Conservation (phyloP, 441 rosid species). For the Eruca vesicaria region DNA sequence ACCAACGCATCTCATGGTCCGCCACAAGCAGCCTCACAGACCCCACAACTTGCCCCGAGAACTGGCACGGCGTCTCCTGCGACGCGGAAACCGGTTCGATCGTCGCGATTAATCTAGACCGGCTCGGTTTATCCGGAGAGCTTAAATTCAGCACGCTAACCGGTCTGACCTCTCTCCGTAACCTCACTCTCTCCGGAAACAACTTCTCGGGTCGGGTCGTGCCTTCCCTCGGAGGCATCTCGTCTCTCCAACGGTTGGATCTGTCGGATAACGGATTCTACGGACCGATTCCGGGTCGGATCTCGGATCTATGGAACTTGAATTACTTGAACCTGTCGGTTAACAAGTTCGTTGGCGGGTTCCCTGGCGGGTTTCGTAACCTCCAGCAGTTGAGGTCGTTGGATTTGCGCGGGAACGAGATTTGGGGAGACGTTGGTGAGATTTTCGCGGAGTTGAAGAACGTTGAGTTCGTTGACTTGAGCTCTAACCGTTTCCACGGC, state of each 20-base stretch:
- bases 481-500: constrained; percentile 65
- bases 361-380: constrained; percentile 58
- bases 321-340: constrained; percentile 67
- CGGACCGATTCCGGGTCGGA: constrained; percentile 88
- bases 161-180: constrained; percentile 56
- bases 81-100: constrained; percentile 50
- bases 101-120: constrained; percentile 56
- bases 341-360: constrained; percentile 70
- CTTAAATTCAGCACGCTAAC: constrained; percentile 70
- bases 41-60: constrained; percentile 45
- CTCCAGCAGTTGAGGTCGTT: constrained; percentile 72
- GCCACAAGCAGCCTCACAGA: constrained; percentile 35
- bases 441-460: constrained; percentile 63
- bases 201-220: constrained; percentile 77
- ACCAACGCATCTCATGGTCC: constrained; percentile 53
- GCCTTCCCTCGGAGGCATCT: constrained; percentile 77
- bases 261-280: constrained; percentile 73
- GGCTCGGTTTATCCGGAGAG: constrained; percentile 65
- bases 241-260: constrained; percentile 72
- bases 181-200: constrained; percentile 75
- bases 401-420: constrained; percentile 64
- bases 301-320: constrained; percentile 76
- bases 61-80: constrained; percentile 72
- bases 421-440: constrained; percentile 59
- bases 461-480: constrained; percentile 81